Base-by-base conservation (phyloP, 805 yeast species). In the Candida oleophila region DNA sequence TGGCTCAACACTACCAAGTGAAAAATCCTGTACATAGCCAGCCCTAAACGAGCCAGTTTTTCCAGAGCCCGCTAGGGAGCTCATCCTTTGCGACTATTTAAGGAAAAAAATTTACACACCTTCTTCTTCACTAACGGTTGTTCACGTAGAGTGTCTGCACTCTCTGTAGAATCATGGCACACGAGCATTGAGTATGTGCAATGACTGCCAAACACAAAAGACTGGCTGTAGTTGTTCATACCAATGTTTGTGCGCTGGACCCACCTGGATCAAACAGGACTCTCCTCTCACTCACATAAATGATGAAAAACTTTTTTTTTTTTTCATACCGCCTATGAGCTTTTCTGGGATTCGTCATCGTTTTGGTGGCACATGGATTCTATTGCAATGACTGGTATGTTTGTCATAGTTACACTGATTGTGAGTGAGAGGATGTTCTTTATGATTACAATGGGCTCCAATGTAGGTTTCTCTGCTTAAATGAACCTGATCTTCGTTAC, bases 371-470 rank as follows among this genome's bases (percentile, higher is more conserved):
- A 56, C 62, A 61, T 55, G 54, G 59, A 63, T 61, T 61, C 66
- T 56, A 61, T 60, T 70, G 83, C 81, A 57, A 72, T 80, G 85
- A 80, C 70, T 66, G 84, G 87, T 80, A 85, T 73, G 62, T 74
- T 38, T 76, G 92, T 86, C 91, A 86, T 86, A 86, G 91, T 85
- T 85, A 85, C 91, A 85, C 91, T 85, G 91, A 85, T 55, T 21
- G 40, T 42, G 45, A 30, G 20, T 25, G 22, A 25, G 30, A 25
- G 11, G 11, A 7, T 25, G 30, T 7, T 25, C 11, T 7, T 25
- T 25, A n/a, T n/a, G n/a, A n/a, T n/a, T n/a, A n/a, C n/a, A n/a
- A n/a, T n/a, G n/a, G n/a, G n/a, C n/a, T n/a, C n/a, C n/a, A n/a
- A n/a, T n/a, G n/a, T n/a, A n/a, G n/a, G n/a, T n/a, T n/a, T n/a